Evolutionary conservation across 2,329 filamentous ascomycete species (phyloP), one percentile per base, ranked within the genome.

Genomic region (Xylaria sp.): DNA sequence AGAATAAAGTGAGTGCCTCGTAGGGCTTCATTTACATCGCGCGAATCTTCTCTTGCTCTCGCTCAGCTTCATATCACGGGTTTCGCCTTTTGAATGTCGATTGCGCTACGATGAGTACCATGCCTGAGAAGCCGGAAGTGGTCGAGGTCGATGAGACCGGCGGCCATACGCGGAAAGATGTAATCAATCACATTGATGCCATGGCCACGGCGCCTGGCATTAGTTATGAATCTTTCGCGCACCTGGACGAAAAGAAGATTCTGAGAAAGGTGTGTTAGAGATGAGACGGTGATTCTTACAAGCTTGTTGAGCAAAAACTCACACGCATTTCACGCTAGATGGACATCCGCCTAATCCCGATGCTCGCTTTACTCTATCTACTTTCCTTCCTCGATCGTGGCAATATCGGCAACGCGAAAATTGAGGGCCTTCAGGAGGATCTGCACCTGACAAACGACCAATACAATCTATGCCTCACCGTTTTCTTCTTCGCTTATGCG

Each of bases 401-500:
- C 9, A 92, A 92, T 73, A 86, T 87, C 56, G 85, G 85, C 65
- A 92, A 92, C 75, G 90, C 90, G 13, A 92, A 91, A 78, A 90
- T 92, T 61, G 85, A 86, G 73, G 85, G 85, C 1, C 80, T 88
- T 0, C 81, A 84, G 52, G 81, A 88, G 67, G 83, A 86, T 63
- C 77, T 87, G 18, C 70, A 85, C 15, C 88, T 94, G 84, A 87
- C 85, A 0, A 79, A 86, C 4, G 85, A 88, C 66, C 86, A 94
- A 77, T 96, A 94, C 80, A 94, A 94, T 79, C 85, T 88, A 75
- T 77, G 89, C 58, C 83, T 91, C 6, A 85, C 85, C 4, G 88
- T 94, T 69, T 96, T 97, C 83, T 96, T 95, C 84, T 88, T 95
- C 71, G 91, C 91, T 1, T 97, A 96, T 77, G 85, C 91, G 1